Evolutionary conservation across 345 rosid species (phyloP).

Genomic region (Eucalyptus regnans): DNA sequence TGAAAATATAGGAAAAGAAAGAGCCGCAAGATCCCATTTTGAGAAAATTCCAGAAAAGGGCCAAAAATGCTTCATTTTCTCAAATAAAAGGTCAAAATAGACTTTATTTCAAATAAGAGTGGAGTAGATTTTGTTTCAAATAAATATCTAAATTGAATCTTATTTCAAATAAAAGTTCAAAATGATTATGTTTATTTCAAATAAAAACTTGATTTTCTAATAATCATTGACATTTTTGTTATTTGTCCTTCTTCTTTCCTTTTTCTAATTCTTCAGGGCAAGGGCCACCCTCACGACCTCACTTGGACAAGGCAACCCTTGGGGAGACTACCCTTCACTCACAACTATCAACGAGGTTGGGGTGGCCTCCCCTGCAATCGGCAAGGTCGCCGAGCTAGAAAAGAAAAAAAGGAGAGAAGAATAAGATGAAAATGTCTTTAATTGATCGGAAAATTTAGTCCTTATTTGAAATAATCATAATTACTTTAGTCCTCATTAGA

Average conservation of each 20-base stretch:
- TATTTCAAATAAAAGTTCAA: no score
- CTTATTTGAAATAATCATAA: fast-evolving
- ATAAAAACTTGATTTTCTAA: fast-evolving
- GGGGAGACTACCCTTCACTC: fast-evolving
- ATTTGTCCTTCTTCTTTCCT: fast-evolving
- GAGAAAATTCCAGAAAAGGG: no score
- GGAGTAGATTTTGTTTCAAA: no score
- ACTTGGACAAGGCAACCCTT: no score
- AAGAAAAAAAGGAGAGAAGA: fast-evolving
- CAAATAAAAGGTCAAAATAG: fast-evolving
- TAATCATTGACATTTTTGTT: fast-evolving
- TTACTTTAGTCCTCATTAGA: fast-evolving
- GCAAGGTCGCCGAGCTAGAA: fast-evolving
- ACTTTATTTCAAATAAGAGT: no score
- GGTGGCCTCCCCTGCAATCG: fast-evolving
- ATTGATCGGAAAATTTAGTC: fast-evolving
- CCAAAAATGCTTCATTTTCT: no score
- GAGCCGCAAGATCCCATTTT: background rate
- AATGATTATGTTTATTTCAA: fast-evolving
- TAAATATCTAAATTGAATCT: fast-evolving
- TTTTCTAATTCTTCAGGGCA: fast-evolving
- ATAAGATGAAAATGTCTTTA: fast-evolving
- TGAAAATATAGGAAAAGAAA: background rate
- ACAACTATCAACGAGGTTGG: no score
- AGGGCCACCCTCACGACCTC: no score